phyloP scores from a whole-genome alignment of 73 alveolate genomes.

The Paramecium biaurelia region DNA sequence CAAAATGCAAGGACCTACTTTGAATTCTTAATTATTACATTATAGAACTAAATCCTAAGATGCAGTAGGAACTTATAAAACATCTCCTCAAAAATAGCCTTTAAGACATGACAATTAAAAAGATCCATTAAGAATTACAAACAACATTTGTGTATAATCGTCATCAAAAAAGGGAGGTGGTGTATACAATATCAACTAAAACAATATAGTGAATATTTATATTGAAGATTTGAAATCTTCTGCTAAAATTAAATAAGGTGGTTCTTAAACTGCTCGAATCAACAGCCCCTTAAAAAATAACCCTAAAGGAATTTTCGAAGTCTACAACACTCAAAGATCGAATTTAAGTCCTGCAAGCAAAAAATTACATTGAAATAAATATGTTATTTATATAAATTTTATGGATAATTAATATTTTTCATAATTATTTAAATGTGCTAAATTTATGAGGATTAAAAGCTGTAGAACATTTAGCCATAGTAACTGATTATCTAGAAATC shows the following conservation, averaged over 20 bases:
- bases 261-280: slow-evolving; percentile 36
- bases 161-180: not conserved
- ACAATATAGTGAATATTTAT: slow-evolving; percentile 31
- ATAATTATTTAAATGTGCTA: slow-evolving; percentile 44
- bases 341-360: not conserved
- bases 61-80: not conserved
- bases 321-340: not conserved
- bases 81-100: slow-evolving; percentile 40
- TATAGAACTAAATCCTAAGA: slow-evolving; percentile 1
- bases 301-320: slow-evolving; percentile 1
- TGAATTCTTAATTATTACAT: not conserved
- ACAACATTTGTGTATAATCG: not conserved
- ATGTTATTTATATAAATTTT: not conserved
- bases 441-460: slow-evolving; percentile 66
- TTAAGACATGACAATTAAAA: not conserved
- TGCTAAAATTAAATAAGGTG: not conserved
- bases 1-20: not conserved
- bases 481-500: slow-evolving; percentile 73
- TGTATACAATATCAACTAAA: slow-evolving; percentile 34
- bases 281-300: slow-evolving; percentile 13
- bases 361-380: not conserved
- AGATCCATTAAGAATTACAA: slow-evolving; percentile 22
- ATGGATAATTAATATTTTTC: not conserved
- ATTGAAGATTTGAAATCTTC: slow-evolving; percentile 15
- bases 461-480: slow-evolving; percentile 89